Base-by-base conservation (phyloP, 257 asterid genomes). In the Ligustrum vulgare region DNA sequence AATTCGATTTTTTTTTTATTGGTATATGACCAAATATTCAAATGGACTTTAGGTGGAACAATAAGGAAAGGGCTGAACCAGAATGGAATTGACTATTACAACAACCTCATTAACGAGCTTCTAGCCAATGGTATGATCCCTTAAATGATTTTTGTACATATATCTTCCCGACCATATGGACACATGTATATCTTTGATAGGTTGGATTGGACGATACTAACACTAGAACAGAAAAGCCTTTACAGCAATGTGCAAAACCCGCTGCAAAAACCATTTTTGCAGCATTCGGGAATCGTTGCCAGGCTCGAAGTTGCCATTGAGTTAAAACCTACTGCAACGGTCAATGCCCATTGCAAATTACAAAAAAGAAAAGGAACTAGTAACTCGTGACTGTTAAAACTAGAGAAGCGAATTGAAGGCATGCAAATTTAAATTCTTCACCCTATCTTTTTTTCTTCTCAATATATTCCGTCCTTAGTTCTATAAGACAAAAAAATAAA, bases 81-180 rank as follows among this genome's bases (percentile, higher is more conserved):
- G 16, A 81, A 82, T 0, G 90, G 88, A 13, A 73, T 86, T 23
- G 74, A 82, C 11, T 84, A 82, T 37, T 86, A 86, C 78, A 80
- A 82, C 75, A 76, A 78, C 23, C 78, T 84, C 67, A 84, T 86
- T 70, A 37, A 82, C 49, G 84, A 84, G 70, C 85, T 84, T 51
- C 71, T 82, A 33, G 79, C 80, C 13, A 71, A 84, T 80, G 90
- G 88, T 80, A 60, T 11, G 66, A 23, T 20, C 5, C 0, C 15
- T 54, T 54, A n/a, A 41, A 18, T 54, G 63, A 54, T 54, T 54
- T 54, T 54, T n/a, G 63, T 7, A 25, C 7, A 45, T 45, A 45
- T 45, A 13, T 45, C 7, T 45, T 15, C 56, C 2, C 20, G 6
- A 45, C 56, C 56, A 15, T 4, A 15, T 45, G 4, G 54, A 8